Evolutionary conservation across 176 grass and related monocot genomes (phyloP).

Genomic region (Secale cereale): DNA sequence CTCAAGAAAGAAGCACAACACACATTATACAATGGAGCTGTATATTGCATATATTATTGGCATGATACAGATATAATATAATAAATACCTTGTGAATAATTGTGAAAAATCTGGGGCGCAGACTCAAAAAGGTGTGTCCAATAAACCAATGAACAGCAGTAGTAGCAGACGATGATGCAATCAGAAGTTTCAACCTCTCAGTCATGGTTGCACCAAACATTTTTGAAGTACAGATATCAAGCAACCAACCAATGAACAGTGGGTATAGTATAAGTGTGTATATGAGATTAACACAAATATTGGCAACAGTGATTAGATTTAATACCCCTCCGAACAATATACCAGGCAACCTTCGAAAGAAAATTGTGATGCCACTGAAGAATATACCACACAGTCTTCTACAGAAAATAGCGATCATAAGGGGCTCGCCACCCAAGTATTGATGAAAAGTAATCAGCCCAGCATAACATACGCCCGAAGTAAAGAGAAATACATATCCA

Average conservation of each 20-base stretch:
- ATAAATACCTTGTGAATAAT: conserved; percentile 20
- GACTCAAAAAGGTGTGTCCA: neutral
- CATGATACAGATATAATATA: neutral
- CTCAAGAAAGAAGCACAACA: neutral
- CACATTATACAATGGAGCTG: neutral
- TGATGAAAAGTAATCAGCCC: conserved; percentile 4
- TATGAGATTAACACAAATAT: conserved; percentile 23
- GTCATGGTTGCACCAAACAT: conserved; percentile 30
- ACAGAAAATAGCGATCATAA: conserved; percentile 4
- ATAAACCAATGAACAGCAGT: conserved; percentile 34
- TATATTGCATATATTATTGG: neutral
- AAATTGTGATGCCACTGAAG: neutral
- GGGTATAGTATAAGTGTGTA: neutral
- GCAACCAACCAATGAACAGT: conserved; percentile 27
- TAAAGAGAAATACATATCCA: conserved; percentile 28
- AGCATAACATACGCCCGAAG: neutral
- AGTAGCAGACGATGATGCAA: conserved; percentile 32
- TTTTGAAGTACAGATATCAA: conserved; percentile 41
- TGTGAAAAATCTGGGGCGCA: neutral
- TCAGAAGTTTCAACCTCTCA: conserved; percentile 27
- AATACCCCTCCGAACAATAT: conserved; percentile 13
- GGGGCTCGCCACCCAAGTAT: conserved; percentile 4
- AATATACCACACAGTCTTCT: neutral
- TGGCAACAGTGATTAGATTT: conserved; percentile 6
- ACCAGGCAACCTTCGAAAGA: neutral